phyloP scores from a whole-genome alignment of 306 rosid genomes.

The Cucumis melo region DNA sequence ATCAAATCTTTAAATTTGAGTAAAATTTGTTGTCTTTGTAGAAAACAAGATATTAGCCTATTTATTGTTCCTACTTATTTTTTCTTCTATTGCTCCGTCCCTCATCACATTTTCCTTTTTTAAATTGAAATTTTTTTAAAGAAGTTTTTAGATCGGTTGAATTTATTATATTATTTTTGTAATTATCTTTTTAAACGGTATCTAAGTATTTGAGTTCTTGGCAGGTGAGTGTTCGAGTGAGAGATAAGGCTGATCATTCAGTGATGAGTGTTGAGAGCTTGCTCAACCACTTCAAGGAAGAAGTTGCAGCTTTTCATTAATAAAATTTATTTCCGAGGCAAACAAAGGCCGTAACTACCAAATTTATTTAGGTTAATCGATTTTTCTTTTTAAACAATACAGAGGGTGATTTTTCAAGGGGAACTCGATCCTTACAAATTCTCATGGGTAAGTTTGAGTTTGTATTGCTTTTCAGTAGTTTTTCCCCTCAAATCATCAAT shows the following conservation, averaged over 20 bases:
- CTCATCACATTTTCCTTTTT: background rate
- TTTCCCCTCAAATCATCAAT: too few relatives aligned
- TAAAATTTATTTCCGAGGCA: background rate
- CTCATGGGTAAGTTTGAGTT: too few relatives aligned
- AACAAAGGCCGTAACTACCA: background rate
- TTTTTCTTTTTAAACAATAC: too few relatives aligned
- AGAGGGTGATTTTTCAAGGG: too few relatives aligned
- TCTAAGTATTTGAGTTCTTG: background rate
- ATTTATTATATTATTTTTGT: background rate
- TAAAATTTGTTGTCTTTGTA: background rate
- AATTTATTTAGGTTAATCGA: background rate
- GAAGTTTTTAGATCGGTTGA: background rate
- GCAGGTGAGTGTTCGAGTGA: conserved; percentile 88
- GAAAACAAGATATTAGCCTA: background rate
- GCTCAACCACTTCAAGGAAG: conserved; percentile 47
- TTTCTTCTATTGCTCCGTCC: background rate
- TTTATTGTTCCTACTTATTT: background rate
- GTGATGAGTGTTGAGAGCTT: conserved; percentile 53
- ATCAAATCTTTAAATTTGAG: background rate
- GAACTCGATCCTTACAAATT: too few relatives aligned
- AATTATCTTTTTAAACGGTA: background rate
- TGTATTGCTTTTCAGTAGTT: too few relatives aligned
- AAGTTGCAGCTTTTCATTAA: conserved; percentile 53
- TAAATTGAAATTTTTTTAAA: background rate
- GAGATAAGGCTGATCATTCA: conserved; percentile 51